Evolutionary conservation across 2,329 filamentous ascomycete genomes (phyloP).

Genomic region (Teratosphaeria gauchensis): DNA sequence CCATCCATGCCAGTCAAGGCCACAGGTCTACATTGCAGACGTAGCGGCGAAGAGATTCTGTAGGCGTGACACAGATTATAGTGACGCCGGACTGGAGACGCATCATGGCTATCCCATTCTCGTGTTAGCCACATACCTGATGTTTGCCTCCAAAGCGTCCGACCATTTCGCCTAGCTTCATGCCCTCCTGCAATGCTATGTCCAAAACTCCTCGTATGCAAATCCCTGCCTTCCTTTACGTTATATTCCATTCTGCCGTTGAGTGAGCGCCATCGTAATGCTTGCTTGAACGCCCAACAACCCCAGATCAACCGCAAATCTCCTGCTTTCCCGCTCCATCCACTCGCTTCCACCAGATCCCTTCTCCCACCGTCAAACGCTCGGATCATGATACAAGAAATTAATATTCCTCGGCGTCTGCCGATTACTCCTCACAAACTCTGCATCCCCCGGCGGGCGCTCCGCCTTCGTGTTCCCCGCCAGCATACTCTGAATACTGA

Average conservation of each 20-base stretch:
- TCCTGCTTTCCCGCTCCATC: not conserved
- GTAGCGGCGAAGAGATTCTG: too few species aligned
- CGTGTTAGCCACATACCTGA: too few species aligned
- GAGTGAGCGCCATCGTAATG: not conserved
- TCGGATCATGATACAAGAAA: constrained; percentile 89
- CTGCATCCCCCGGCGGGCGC: constrained; percentile 72
- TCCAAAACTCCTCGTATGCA: not conserved
- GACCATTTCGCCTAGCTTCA: not conserved
- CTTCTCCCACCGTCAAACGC: constrained; percentile 25
- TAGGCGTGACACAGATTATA: too few species aligned
- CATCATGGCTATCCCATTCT: too few species aligned
- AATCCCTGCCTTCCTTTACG: not conserved
- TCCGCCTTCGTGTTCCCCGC: constrained; percentile 91
- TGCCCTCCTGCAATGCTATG: not conserved
- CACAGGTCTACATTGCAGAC: too few species aligned
- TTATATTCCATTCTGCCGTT: not conserved
- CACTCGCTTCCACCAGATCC: not conserved
- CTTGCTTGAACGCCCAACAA: not conserved
- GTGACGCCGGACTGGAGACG: too few species aligned
- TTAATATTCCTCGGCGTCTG: constrained; percentile 78
- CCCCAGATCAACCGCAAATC: too few species aligned
- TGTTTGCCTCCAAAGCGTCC: not conserved
- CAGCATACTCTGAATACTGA: constrained; percentile 96
- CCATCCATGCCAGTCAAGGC: too few species aligned
- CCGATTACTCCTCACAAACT: constrained; percentile 75